Evolutionary conservation across 1,284 basidiomycete genomes (phyloP).

Genomic region (Pseudozyma pruni): DNA sequence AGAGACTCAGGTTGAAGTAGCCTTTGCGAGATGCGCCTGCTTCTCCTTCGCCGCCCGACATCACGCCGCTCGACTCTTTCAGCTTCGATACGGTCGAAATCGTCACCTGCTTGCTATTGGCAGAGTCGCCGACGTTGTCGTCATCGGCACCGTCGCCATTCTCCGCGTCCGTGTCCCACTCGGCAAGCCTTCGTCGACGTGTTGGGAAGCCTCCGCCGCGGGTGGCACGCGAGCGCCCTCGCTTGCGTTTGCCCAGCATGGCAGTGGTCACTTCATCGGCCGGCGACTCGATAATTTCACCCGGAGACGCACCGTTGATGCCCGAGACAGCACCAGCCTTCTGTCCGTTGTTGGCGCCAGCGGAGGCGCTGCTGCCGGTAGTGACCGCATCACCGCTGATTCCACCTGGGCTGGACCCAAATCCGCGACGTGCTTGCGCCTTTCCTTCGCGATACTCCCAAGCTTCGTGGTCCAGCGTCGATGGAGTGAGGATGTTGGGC

Average conservation of each 20-base stretch:
- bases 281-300: conserved; percentile 44
- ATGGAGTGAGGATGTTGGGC: conserved; percentile 34
- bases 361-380: conserved; percentile 41
- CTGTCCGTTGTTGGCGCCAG: conserved; percentile 23
- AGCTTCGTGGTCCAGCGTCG: conserved; percentile 51
- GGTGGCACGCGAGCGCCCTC: conserved; percentile 39
- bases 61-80: conserved; percentile 32
- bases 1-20: conserved; percentile 58
- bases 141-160: conserved; percentile 35
- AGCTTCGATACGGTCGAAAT: conserved; percentile 19
- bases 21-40: conserved; percentile 56
- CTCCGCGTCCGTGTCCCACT: conserved; percentile 50
- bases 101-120: conserved; percentile 47
- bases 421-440: conserved; percentile 43
- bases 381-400: conserved; percentile 35
- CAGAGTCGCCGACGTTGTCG: conserved; percentile 11
- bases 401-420: conserved; percentile 41
- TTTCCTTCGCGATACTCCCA: conserved; percentile 60
- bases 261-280: conserved; percentile 44
- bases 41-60: conserved; percentile 42
- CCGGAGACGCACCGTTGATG: conserved; percentile 32
- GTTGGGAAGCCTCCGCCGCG: conserved; percentile 33
- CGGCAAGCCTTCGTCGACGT: conserved; percentile 27
- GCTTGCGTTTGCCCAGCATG: conserved; percentile 49
- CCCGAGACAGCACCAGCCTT: conserved; percentile 17